Conservation (phyloP, 768 basidiomycete species). For the Neoboletus magnificus region DNA sequence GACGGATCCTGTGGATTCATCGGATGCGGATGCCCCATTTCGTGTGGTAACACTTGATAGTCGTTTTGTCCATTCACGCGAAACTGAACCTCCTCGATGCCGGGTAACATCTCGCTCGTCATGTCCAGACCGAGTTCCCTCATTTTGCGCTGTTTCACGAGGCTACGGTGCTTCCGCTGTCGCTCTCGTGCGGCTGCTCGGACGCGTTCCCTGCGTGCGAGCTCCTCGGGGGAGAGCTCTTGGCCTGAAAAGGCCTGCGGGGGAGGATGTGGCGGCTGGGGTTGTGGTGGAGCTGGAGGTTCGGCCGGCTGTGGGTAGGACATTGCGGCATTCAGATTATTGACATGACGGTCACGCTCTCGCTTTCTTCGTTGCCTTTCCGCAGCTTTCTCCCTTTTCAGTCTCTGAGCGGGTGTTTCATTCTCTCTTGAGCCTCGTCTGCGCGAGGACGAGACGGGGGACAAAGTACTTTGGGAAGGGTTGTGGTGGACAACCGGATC, state of each 20-base stretch:
- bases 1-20: slow-evolving; percentile 53
- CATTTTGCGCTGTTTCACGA: slow-evolving; percentile 78
- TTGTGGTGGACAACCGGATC: slow-evolving; percentile 33
- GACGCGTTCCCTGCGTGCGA: slow-evolving; percentile 64
- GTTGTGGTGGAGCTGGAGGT: slow-evolving; percentile 32
- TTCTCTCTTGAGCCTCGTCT: slow-evolving; percentile 62
- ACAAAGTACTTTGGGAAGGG: slow-evolving; percentile 31
- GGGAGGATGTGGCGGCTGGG: slow-evolving; percentile 29
- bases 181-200: slow-evolving; percentile 75
- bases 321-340: slow-evolving; percentile 41
- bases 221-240: slow-evolving; percentile 60
- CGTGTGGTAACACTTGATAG: slow-evolving; percentile 38
- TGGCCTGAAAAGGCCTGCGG: slow-evolving; percentile 27
- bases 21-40: slow-evolving; percentile 29
- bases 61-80: slow-evolving; percentile 47
- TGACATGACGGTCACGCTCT: slow-evolving; percentile 57
- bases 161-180: slow-evolving; percentile 76
- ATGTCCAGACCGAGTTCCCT: slow-evolving; percentile 80
- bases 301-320: slow-evolving; percentile 36
- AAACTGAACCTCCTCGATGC: slow-evolving; percentile 66
- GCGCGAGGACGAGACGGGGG: slow-evolving; percentile 35
- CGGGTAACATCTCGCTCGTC: slow-evolving; percentile 66
- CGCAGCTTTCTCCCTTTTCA: slow-evolving; percentile 83
- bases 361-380: slow-evolving; percentile 83
- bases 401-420: slow-evolving; percentile 68